These are phyloP conservation scores for Epicoccum sorghinum DNA, from an alignment of 2,329 filamentous ascomycete species.

Conservation along the genomic window DNA sequence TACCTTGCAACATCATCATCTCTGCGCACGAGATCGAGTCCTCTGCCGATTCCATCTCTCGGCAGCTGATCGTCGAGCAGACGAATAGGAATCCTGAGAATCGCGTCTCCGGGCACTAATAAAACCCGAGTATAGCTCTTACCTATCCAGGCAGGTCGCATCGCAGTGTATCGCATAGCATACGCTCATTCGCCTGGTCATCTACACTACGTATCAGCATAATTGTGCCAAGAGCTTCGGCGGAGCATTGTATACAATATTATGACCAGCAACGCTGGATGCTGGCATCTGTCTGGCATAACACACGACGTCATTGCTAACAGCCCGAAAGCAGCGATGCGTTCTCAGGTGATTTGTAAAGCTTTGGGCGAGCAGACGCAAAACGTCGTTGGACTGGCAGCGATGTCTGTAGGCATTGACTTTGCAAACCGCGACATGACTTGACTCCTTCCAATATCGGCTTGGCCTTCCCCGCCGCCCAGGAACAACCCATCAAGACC, in stretches of 20 bases:
- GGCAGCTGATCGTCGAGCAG: not conserved
- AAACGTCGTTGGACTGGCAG: not conserved
- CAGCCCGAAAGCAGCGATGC: not conserved
- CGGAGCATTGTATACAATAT: constrained; percentile 1
- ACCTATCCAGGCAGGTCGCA: constrained; percentile 10
- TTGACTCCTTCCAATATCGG: constrained; percentile 23
- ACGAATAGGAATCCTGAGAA: not conserved
- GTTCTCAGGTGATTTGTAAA: not conserved
- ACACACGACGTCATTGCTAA: constrained; percentile 3
- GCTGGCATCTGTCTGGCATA: not conserved
- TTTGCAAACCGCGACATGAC: not conserved
- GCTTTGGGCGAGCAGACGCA: not conserved
- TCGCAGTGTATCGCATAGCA: not conserved
- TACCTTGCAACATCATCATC: constrained; percentile 4
- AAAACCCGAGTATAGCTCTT: not conserved
- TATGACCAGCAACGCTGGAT: constrained; percentile 4
- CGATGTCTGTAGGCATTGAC: not conserved
- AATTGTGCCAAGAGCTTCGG: constrained; percentile 13
- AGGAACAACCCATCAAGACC: constrained; percentile 10
- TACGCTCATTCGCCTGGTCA: constrained; percentile 1
- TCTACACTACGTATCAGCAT: constrained; percentile 11
- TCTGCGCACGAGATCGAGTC: not conserved
- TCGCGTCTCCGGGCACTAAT: not conserved
- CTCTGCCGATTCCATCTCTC: constrained; percentile 1
- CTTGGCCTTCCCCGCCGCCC: constrained; percentile 24